Evolutionary conservation across 1,139 yeast genomes (phyloP).

Genomic region (Kodamaea sp.): DNA sequence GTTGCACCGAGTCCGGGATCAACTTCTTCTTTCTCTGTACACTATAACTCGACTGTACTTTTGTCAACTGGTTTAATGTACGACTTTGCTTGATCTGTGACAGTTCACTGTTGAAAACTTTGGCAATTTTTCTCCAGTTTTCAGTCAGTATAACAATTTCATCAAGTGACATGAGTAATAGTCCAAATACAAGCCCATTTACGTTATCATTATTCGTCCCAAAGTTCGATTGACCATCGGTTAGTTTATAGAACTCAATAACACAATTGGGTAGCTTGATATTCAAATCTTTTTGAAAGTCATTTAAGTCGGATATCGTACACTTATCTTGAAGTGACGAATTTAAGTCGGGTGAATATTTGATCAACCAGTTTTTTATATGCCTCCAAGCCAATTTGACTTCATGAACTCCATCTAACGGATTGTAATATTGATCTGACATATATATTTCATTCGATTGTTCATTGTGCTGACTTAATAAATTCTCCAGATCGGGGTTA

Average conservation of each 20-base stretch:
- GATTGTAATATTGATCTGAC: constrained; percentile 8
- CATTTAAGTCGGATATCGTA: constrained; percentile 56
- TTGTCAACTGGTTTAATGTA: constrained; percentile 23
- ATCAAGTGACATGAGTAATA: constrained; percentile 61
- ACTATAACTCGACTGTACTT: constrained; percentile 25
- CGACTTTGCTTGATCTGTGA: constrained; percentile 21
- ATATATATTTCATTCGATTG: constrained; percentile 21
- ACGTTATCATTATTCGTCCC: constrained; percentile 45
- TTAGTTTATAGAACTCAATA: constrained; percentile 54
- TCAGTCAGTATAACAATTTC: constrained; percentile 62
- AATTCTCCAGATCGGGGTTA: constrained; percentile 38
- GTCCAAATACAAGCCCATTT: constrained; percentile 61
- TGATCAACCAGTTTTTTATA: constrained; percentile 57
- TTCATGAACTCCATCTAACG: constrained; percentile 53
- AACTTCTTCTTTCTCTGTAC: constrained; percentile 21
- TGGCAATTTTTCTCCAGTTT: constrained; percentile 65
- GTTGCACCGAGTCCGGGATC: constrained; percentile 5
- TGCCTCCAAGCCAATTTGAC: constrained; percentile 67
- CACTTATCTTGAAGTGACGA: constrained; percentile 61
- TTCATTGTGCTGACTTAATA: constrained; percentile 29
- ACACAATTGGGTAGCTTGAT: constrained; percentile 58
- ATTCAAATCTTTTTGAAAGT: constrained; percentile 62
- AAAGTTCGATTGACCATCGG: constrained; percentile 64
- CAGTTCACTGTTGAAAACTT: constrained; percentile 35
- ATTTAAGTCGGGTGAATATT: constrained; percentile 52